Evolutionary conservation across 2,329 filamentous ascomycete genomes (phyloP).

Genomic region (Waltergamsia citrina): DNA sequence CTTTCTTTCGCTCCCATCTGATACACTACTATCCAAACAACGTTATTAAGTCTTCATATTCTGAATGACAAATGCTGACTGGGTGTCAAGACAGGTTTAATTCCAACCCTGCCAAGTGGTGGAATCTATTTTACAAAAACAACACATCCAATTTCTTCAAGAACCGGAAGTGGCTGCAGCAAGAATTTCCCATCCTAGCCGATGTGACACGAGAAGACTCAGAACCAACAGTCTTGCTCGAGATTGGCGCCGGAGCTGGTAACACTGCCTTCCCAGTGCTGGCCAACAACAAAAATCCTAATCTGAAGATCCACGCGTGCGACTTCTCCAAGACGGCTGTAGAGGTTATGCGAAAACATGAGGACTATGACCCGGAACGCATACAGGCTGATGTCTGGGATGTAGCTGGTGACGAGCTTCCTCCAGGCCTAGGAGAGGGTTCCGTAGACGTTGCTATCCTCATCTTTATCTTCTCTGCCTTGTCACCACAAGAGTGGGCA

Average conservation of each 20-base stretch:
- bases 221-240: slow-evolving; percentile 64
- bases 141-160: slow-evolving; percentile 98
- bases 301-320: slow-evolving; percentile 81
- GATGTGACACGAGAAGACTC: slow-evolving; percentile 63
- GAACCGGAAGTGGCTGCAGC: slow-evolving; percentile 91
- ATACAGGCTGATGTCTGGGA: slow-evolving; percentile 96
- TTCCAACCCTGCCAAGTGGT: slow-evolving; percentile 84
- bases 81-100: slow-evolving; percentile 65
- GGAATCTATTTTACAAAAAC: slow-evolving; percentile 97
- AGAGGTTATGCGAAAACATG: slow-evolving; percentile 77
- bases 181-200: slow-evolving; percentile 87
- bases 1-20: slow-evolving; percentile 74
- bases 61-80: slow-evolving; percentile 25
- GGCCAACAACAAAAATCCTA: slow-evolving; percentile 70
- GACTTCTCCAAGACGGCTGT: slow-evolving; percentile 96
- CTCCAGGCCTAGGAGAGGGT: slow-evolving; percentile 66
- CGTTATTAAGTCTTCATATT: slow-evolving; percentile 5
- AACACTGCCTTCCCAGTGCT: slow-evolving; percentile 94
- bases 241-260: slow-evolving; percentile 90
- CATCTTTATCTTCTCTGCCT: slow-evolving; percentile 94
- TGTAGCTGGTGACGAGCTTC: slow-evolving; percentile 61
- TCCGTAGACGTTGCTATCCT: slow-evolving; percentile 86
- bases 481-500: slow-evolving; percentile 77
- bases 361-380: slow-evolving; percentile 59
- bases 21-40: slow-evolving; percentile 22